A percentile compares a stretch with the other conserved stretches of the same genome.
phyloP scores from a whole-genome alignment of 208 protist genomes.

The Naegleria fowleri region DNA sequence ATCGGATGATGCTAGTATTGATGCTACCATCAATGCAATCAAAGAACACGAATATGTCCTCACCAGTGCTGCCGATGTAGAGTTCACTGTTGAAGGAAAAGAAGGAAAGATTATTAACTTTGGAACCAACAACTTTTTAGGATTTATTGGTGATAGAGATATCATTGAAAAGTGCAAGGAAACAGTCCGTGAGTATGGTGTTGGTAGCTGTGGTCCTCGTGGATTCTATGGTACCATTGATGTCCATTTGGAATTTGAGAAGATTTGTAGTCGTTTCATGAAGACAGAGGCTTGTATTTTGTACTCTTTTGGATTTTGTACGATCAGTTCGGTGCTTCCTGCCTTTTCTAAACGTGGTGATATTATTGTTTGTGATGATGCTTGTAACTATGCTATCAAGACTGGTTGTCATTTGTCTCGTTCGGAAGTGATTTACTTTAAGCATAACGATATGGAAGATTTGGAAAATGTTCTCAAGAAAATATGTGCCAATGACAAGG shows the following conservation, averaged over 20 bases:
- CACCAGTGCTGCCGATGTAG: neutral
- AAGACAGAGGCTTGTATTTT: slow-evolving; percentile 74
- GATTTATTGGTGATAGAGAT: slow-evolving; percentile 71
- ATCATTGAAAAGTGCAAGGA: slow-evolving; percentile 66
- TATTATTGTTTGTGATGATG: slow-evolving; percentile 82
- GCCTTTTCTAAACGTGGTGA: slow-evolving; percentile 81
- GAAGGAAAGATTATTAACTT: slow-evolving; percentile 61
- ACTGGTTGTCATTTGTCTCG: slow-evolving; percentile 79
- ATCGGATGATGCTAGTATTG: neutral
- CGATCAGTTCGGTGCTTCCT: slow-evolving; percentile 86
- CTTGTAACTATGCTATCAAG: slow-evolving; percentile 64
- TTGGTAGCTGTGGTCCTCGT: slow-evolving; percentile 91
- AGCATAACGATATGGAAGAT: slow-evolving; percentile 90
- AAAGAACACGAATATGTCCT: neutral
- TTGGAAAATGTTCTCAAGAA: slow-evolving; percentile 71
- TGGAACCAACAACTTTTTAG: slow-evolving; percentile 83
- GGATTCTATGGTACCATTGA: slow-evolving; percentile 96
- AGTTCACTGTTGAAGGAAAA: slow-evolving; percentile 6
- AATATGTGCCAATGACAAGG: slow-evolving; percentile 56
- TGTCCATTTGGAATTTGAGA: slow-evolving; percentile 85
- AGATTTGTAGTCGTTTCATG: slow-evolving; percentile 75
- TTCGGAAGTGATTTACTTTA: slow-evolving; percentile 68
- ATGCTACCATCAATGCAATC: neutral
- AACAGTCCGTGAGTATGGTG: slow-evolving; percentile 83
- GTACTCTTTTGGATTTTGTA: slow-evolving; percentile 90